Evolutionary conservation across 139 green algal genomes (phyloP).

Genomic region (Micractinium sp.): DNA sequence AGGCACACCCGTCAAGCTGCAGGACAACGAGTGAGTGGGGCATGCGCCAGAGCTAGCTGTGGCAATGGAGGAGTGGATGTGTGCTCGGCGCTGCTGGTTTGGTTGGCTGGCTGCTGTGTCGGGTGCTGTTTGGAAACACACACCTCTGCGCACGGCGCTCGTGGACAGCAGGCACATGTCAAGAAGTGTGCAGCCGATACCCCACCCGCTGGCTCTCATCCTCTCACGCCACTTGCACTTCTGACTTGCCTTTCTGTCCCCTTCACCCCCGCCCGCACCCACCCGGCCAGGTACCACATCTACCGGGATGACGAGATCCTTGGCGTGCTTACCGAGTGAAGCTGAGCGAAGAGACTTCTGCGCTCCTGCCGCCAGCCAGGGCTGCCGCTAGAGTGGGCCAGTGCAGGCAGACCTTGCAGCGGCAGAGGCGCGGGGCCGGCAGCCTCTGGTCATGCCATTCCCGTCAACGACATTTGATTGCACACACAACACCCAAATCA

Average conservation of each 20-base stretch:
- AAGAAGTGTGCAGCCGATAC: no score
- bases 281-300: slow-evolving; percentile 33
- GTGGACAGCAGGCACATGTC: no score
- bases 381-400: neutral
- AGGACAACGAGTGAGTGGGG: slow-evolving; percentile 90
- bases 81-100: neutral
- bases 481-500: neutral
- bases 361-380: neutral
- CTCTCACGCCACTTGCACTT: neutral
- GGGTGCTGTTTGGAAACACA: neutral
- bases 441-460: neutral
- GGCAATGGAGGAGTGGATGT: no score
- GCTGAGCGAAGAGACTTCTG: neutral
- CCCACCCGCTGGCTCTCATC: no score
- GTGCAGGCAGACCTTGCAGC: neutral
- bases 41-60: neutral
- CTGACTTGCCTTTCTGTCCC: neutral
- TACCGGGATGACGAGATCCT: slow-evolving; percentile 58
- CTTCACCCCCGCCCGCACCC: neutral
- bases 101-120: no score
- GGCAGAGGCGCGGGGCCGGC: neutral
- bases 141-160: neutral
- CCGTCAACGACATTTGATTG: neutral
- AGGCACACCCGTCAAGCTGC: slow-evolving; percentile 90
- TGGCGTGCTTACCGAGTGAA: slow-evolving; percentile 49